Evolutionary conservation across 805 yeast genomes (phyloP), one percentile per base, ranked within the genome.

Genomic region (Candida boleticola): DNA sequence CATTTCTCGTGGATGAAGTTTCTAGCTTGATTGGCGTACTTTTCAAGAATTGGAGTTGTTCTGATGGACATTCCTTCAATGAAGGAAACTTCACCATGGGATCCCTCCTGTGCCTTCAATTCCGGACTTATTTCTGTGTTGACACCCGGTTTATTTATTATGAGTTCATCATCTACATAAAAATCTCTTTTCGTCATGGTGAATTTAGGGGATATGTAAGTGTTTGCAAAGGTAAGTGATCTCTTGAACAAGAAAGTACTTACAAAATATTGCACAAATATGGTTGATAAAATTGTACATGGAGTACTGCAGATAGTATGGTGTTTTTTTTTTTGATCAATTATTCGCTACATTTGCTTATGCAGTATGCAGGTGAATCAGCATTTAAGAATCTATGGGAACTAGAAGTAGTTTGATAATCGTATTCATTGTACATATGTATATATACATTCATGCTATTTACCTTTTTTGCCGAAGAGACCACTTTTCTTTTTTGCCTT

Each of bases 61-160:
- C 80, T 63, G 43, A 79, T 68, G n/a, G 71, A 69, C 76, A 79
- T 79, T 4, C 84, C 84, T 17, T 76, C 63, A 26, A 76, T 61
- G 36, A 72, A 64, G 2, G 68, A 54, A 35, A 68, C 66, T 40
- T 66, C 63, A 16, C 68, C 74, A 42, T 63, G 70, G 18, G 55
- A 45, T 0, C 68, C 58, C 50, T 74, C 79, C 50, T 68, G 48
- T 36, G 60, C 55, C 45, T 61, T 58, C 50, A 74, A 57, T 20
- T 62, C 67, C 10, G 49, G 43, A n/a, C 66, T 45, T 34, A 73
- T 71, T 25, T 60, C 59, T 40, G 61, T 50, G 34, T 68, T 71
- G 37, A 63, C 51, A 1, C 83, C 83, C 1, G 83, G 83, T 25
- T 68, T 70, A 33, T 74, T 66, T n/a, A 64, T 47, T 25, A 66